phyloP scores from a whole-genome alignment of 139 green algal species.

The Tetraselmis chui region DNA sequence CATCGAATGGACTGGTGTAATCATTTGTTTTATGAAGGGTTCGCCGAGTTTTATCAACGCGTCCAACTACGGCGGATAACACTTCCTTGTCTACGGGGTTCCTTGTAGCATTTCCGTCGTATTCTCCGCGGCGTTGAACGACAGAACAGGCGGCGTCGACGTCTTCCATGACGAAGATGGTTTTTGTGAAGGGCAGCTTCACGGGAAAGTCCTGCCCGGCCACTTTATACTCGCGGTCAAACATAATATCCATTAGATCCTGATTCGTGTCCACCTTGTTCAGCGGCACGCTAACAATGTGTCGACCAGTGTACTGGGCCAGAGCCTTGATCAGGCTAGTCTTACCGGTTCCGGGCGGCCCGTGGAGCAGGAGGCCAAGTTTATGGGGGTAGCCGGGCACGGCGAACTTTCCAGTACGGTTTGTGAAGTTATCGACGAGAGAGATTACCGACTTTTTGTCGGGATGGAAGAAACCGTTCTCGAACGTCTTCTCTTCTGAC shows the following conservation, averaged over 20 bases:
- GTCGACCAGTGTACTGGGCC: conserved; percentile 41
- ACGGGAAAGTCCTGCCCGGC: not conserved
- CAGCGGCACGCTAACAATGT: conserved; percentile 48
- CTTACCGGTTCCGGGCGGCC: conserved; percentile 32
- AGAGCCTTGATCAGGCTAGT: conserved; percentile 50
- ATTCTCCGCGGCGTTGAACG: conserved; percentile 16
- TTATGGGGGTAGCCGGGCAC: conserved; percentile 37
- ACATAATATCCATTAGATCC: conserved; percentile 27
- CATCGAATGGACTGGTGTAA: no score
- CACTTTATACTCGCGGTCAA: not conserved
- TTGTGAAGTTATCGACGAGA: conserved; percentile 23
- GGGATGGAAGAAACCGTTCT: conserved; percentile 34
- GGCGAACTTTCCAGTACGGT: conserved; percentile 27
- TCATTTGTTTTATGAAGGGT: no score
- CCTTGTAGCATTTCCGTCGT: no score
- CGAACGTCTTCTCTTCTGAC: conserved; percentile 39
- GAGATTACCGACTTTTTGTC: conserved; percentile 27
- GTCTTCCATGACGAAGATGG: conserved; percentile 52
- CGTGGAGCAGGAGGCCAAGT: conserved; percentile 39
- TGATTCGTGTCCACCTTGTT: conserved; percentile 49
- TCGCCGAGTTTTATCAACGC: no score
- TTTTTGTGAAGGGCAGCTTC: conserved; percentile 35
- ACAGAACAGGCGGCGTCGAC: conserved; percentile 33
- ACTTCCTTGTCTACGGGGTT: no score
- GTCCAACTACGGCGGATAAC: no score